These are phyloP conservation scores for Magnaporthales sp. DNA, from an alignment of 2,329 filamentous ascomycete species.

Conservation along the genomic window DNA sequence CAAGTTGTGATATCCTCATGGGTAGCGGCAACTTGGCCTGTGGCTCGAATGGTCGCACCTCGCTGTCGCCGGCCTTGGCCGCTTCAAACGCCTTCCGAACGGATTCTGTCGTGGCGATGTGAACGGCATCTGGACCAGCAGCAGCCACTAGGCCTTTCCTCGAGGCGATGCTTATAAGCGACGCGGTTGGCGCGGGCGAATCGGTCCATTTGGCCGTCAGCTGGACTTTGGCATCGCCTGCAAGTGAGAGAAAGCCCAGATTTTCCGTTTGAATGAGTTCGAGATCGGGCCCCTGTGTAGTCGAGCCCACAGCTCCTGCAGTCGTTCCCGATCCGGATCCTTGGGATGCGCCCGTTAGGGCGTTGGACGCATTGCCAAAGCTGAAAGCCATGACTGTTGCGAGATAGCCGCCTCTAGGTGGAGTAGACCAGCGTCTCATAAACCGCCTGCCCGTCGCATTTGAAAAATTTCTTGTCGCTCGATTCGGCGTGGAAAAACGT, in stretches of 20 bases:
- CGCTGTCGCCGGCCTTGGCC: conserved; percentile 45
- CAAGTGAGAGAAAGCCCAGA: conserved; percentile 73
- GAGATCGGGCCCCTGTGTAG: conserved; percentile 53
- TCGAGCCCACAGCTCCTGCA: conserved; percentile 18
- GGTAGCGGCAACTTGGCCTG: conserved; percentile 65
- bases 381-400: conserved; percentile 54
- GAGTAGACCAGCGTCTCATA: conserved; percentile 22
- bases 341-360: conserved; percentile 28
- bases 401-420: conserved; percentile 24
- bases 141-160: conserved; percentile 76
- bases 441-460: conserved; percentile 15
- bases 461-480: conserved; percentile 1
- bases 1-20: conserved; percentile 74
- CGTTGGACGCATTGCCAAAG: conserved; percentile 41
- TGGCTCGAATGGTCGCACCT: conserved; percentile 63
- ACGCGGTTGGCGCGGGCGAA: conserved; percentile 67
- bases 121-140: conserved; percentile 71
- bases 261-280: conserved; percentile 77
- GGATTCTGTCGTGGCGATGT: conserved; percentile 67
- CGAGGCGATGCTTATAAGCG: conserved; percentile 76
- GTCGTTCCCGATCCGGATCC: conserved; percentile 16
- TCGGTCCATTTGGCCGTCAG: conserved; percentile 72
- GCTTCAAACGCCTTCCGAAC: conserved; percentile 67
- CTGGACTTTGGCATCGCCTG: conserved; percentile 74
- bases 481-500: neutral